Evolutionary conservation across 2,329 filamentous ascomycete genomes (phyloP).

Genomic region (Diaporthe citrichinensis): DNA sequence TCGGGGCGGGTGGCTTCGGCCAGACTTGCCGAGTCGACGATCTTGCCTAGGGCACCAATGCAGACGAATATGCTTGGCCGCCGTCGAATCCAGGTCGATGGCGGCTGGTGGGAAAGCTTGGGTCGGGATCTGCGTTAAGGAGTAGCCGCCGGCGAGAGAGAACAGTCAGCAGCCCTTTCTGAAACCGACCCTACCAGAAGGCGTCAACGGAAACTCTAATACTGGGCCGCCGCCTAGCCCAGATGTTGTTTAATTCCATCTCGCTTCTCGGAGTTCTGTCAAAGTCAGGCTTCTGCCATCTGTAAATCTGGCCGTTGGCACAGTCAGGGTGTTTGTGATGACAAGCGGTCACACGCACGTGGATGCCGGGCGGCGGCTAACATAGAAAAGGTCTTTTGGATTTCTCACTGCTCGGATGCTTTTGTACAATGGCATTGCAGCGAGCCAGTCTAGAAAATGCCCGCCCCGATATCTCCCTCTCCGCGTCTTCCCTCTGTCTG

Average conservation of each 20-base stretch:
- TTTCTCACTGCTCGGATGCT: conserved; percentile 43
- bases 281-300: neutral
- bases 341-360: neutral
- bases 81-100: neutral
- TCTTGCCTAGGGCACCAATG: conserved; percentile 17
- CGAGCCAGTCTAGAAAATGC: conserved; percentile 44
- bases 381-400: conserved; percentile 39
- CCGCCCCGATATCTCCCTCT: conserved; percentile 31
- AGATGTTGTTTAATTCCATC: neutral
- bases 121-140: conserved; percentile 33
- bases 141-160: conserved; percentile 30
- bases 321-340: neutral
- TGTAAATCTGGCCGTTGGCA: neutral
- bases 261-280: neutral
- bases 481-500: neutral
- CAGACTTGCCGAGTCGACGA: neutral
- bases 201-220: neutral
- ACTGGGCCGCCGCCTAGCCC: neutral
- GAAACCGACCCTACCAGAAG: conserved; percentile 40
- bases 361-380: conserved; percentile 36
- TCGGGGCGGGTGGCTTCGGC: neutral
- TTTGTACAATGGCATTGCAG: conserved; percentile 46
- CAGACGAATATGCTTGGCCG: neutral
- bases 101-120: conserved; percentile 13
- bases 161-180: conserved; percentile 12